Base-by-base conservation (phyloP, 1,284 basidiomycete species). In the Pseudozyma pruni region DNA sequence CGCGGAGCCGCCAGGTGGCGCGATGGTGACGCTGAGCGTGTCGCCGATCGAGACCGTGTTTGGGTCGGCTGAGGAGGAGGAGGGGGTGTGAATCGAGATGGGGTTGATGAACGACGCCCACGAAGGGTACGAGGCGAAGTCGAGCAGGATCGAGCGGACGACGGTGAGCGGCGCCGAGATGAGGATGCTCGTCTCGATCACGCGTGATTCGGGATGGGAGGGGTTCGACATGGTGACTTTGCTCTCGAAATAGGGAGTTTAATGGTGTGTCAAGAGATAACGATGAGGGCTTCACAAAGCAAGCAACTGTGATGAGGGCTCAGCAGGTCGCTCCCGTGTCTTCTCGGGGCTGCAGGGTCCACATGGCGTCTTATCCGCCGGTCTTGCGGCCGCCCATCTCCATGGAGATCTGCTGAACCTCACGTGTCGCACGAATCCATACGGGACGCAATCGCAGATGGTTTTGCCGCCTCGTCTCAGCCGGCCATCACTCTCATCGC, bases 141-240 rank as follows among this genome's bases (percentile, higher is more conserved):
- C 49, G 49, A 52, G 56, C 10, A 59, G 39, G 8, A 59, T 16
- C 1, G 43, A 22, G 1, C 44, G 48, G 3, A 59, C 49, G 11
- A 34, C n/a, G 9, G 38, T 2, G 25, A 52, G 42, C 9, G 56
- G 56, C 1, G 56, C 56, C 0, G 32, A 31, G 27, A 59, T 59
- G 25, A 29, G 31, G 56, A 58, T 47, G 17, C 23, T 27, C 9
- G 56, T 58, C 4, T 44, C 42, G 48, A 58, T 46, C 3, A 32
- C 23, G 3, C 56, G 37, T 4, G 37, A 17, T 16, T 9, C 23
- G 1, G 56, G 56, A 22, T 58, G 56, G 5, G 35, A 13, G 1
- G 43, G 37, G 41, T 51, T 47, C 23, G 55, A 58, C 56, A 58
- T 58, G 2, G n/a, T n/a, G n/a, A n/a, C n/a, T n/a, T 44, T 27